Evolutionary conservation across 2,329 filamentous ascomycete genomes (phyloP).

Genomic region (Lachnellula suecica): DNA sequence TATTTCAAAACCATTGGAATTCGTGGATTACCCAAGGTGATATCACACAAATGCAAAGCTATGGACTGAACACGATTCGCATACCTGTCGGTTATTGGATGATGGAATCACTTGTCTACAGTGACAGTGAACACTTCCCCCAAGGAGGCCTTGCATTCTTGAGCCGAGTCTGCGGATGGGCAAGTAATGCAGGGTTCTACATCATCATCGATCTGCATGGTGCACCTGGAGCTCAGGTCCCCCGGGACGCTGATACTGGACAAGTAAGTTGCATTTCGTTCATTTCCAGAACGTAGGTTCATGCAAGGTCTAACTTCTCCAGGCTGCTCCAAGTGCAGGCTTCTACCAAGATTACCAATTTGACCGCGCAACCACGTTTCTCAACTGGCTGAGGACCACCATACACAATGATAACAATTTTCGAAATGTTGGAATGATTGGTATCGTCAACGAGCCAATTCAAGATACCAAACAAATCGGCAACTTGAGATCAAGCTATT

Average conservation of each 20-base stretch:
- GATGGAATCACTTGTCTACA: constrained; percentile 43
- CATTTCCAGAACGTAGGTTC: not conserved
- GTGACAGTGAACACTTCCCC: constrained; percentile 45
- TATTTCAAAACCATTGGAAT: constrained; percentile 46
- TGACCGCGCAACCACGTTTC: constrained; percentile 50
- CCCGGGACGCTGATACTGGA: constrained; percentile 42
- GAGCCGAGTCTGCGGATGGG: constrained; percentile 43
- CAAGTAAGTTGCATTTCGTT: constrained; percentile 10
- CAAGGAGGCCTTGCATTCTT: constrained; percentile 44
- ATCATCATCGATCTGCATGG: constrained; percentile 51
- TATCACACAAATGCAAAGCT: constrained; percentile 42
- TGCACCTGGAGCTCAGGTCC: constrained; percentile 44
- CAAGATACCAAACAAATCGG: constrained; percentile 35
- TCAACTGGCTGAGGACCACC: constrained; percentile 53
- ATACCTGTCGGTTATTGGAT: constrained; percentile 53
- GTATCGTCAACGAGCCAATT: constrained; percentile 58
- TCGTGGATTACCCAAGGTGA: constrained; percentile 47
- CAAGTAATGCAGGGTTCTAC: constrained; percentile 44
- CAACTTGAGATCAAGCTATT: constrained; percentile 43
- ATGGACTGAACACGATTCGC: constrained; percentile 47
- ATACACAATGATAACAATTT: constrained; percentile 48
- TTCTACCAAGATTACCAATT: constrained; percentile 60
- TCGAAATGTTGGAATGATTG: constrained; percentile 57
- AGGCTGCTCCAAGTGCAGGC: constrained; percentile 34
- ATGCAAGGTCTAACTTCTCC: not conserved